Evolutionary conservation across 352 stramenopile species (phyloP).

Genomic region (Phytophthora multivora): DNA sequence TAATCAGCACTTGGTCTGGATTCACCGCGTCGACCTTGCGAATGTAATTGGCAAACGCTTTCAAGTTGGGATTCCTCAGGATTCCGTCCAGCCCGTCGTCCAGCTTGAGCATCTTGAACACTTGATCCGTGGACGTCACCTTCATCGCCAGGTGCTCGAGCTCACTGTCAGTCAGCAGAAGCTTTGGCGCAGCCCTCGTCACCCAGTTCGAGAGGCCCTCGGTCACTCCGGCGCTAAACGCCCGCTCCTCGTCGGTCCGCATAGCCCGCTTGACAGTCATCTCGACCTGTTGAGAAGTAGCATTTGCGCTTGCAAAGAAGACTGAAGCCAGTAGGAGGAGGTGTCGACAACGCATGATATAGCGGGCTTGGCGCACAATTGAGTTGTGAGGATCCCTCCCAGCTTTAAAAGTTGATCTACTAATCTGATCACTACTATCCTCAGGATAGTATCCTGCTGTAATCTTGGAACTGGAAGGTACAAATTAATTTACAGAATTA

Average conservation of each 20-base stretch:
- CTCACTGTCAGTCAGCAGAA: neutral
- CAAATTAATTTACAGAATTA: too few species aligned
- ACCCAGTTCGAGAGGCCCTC: neutral
- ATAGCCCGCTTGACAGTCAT: neutral
- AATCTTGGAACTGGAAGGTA: too few species aligned
- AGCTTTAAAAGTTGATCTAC: too few species aligned
- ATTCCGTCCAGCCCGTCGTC: neutral
- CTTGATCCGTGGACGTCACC: neutral
- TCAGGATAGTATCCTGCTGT: too few species aligned
- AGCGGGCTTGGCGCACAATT: too few species aligned
- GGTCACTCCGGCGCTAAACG: neutral
- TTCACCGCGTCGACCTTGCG: neutral
- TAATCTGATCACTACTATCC: too few species aligned
- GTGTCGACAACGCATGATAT: neutral
- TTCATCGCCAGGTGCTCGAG: neutral
- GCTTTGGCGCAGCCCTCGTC: neutral
- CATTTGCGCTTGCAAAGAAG: conserved; percentile 2
- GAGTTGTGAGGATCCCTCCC: too few species aligned
- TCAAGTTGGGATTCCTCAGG: neutral
- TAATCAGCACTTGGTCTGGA: neutral
- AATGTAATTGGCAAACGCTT: neutral
- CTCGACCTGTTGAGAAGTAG: neutral
- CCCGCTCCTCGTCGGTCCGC: conserved; percentile 1
- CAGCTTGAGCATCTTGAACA: conserved; percentile 5
- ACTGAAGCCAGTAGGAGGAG: neutral